phyloP scores from a whole-genome alignment of 2,329 filamentous ascomycete genomes.

The Penicillium sp. region DNA sequence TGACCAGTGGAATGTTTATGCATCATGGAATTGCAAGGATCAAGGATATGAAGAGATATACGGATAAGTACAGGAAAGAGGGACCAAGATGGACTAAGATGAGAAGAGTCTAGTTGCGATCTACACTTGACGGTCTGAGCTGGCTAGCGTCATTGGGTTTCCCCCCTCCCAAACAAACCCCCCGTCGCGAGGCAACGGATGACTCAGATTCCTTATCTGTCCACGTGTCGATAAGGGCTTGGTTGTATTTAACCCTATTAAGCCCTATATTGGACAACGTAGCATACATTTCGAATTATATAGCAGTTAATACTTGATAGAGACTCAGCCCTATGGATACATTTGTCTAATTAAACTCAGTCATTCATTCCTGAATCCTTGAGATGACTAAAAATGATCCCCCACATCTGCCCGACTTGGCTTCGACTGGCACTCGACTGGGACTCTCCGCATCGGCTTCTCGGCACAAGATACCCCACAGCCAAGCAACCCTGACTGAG shows the following conservation, averaged over 20 bases:
- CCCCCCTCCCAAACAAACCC: conserved; percentile 23
- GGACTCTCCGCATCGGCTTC: conserved; percentile 16
- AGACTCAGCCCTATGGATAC: not conserved
- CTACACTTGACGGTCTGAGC: conserved; percentile 10
- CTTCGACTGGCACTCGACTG: not conserved
- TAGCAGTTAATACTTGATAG: not conserved
- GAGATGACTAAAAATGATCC: not conserved
- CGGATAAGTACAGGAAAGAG: conserved; percentile 5
- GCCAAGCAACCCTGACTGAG: conserved; percentile 1
- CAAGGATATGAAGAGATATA: conserved; percentile 5
- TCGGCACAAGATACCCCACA: conserved; percentile 18
- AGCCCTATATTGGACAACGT: not conserved
- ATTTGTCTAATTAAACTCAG: not conserved
- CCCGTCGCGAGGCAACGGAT: conserved; percentile 22
- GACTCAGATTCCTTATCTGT: not conserved
- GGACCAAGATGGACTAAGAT: conserved; percentile 4
- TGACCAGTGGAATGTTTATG: conserved; percentile 33
- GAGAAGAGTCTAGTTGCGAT: conserved; percentile 10
- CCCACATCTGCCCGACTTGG: not conserved
- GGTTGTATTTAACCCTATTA: not conserved
- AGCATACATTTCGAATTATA: not conserved
- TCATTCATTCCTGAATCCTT: not conserved
- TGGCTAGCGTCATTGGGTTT: conserved; percentile 8
- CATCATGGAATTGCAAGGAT: conserved; percentile 30
- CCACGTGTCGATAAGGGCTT: conserved; percentile 12